Conservation (phyloP, 768 basidiomycete genomes). For the Rhizopogon salebrosus region DNA sequence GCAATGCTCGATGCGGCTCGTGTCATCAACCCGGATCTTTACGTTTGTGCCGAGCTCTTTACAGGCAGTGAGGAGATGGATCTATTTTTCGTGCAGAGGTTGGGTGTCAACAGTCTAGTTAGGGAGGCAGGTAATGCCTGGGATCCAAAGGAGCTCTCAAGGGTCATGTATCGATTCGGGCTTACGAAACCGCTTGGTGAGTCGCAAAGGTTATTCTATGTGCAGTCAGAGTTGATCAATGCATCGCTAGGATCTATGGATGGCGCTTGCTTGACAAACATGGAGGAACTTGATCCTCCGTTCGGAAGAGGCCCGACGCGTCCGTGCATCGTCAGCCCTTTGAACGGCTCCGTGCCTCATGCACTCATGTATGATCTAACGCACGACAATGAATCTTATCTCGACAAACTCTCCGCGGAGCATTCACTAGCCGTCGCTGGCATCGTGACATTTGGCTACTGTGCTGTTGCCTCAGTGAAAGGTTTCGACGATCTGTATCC, state of each 20-base stretch:
- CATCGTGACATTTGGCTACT: slow-evolving; percentile 85
- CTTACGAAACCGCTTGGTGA: slow-evolving; percentile 88
- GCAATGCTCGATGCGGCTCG: slow-evolving; percentile 88
- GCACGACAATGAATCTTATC: slow-evolving; percentile 93
- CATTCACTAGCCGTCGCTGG: slow-evolving; percentile 94
- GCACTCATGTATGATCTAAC: slow-evolving; percentile 94
- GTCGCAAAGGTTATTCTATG: slow-evolving; percentile 14
- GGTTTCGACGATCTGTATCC: slow-evolving; percentile 98
- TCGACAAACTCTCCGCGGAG: slow-evolving; percentile 88
- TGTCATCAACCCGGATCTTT: slow-evolving; percentile 85
- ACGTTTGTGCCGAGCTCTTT: slow-evolving; percentile 95
- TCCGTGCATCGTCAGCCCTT: slow-evolving; percentile 67
- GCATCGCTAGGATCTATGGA: slow-evolving; percentile 83
- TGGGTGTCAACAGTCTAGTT: slow-evolving; percentile 92
- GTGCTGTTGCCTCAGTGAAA: slow-evolving; percentile 89
- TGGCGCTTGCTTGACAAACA: slow-evolving; percentile 69
- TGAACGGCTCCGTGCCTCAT: slow-evolving; percentile 86
- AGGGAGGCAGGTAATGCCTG: slow-evolving; percentile 91
- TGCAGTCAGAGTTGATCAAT: background rate
- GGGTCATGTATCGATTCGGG: slow-evolving; percentile 85
- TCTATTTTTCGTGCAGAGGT: slow-evolving; percentile 79
- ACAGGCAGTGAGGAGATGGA: slow-evolving; percentile 96
- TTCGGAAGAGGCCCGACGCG: slow-evolving; percentile 78
- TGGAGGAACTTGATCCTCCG: slow-evolving; percentile 75
- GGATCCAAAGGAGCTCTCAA: slow-evolving; percentile 87